Conservation (phyloP, 768 basidiomycete species). For the Gloeophyllum trabeum region DNA sequence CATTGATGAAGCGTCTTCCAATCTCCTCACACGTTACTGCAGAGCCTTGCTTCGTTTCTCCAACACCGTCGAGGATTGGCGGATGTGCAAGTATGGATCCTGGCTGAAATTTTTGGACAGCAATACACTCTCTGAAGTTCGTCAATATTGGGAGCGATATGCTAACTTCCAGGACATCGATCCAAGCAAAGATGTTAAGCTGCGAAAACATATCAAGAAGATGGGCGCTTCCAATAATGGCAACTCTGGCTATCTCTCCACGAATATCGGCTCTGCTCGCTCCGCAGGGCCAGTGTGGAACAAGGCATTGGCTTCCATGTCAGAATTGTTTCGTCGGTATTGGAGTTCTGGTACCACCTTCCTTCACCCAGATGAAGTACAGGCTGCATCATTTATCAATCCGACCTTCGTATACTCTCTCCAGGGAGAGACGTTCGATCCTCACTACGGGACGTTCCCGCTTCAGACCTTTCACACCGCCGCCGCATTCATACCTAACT, state of each 20-base stretch:
- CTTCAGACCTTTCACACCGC: constrained; percentile 4
- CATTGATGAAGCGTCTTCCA: constrained; percentile 24
- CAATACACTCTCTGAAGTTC: constrained; percentile 26
- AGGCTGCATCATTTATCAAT: constrained; percentile 3
- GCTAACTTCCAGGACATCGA: background rate
- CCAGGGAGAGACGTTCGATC: constrained; percentile 3
- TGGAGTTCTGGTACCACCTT: constrained; percentile 7
- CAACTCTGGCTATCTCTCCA: too few relatives aligned
- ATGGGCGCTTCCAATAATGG: background rate
- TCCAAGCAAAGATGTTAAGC: background rate
- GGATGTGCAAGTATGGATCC: constrained; percentile 22
- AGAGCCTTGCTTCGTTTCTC: constrained; percentile 23
- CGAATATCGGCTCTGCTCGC: background rate
- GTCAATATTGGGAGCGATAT: constrained; percentile 25
- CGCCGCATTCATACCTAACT: background rate
- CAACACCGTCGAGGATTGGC: constrained; percentile 24
- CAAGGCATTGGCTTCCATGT: background rate
- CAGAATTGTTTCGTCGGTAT: constrained; percentile 2
- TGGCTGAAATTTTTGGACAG: constrained; percentile 26
- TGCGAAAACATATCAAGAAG: background rate
- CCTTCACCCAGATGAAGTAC: background rate
- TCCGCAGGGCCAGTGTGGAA: constrained; percentile 1
- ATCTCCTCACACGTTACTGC: constrained; percentile 26
- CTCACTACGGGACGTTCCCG: constrained; percentile 7
- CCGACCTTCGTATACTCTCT: constrained; percentile 7